Conservation (phyloP, 129 eudicot species). For the Solidago caesia region DNA sequence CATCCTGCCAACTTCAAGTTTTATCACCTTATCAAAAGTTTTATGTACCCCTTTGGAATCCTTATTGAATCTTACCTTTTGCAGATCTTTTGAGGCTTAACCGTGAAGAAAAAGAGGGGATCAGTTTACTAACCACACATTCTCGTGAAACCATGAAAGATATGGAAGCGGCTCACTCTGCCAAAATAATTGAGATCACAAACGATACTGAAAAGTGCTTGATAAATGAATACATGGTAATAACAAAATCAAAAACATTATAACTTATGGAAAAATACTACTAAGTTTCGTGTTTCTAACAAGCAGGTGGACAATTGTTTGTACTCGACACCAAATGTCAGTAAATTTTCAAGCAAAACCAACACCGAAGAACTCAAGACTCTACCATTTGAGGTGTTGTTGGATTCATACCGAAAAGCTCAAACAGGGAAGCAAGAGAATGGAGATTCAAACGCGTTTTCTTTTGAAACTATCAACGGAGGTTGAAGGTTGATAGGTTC, state of each 20-base stretch:
- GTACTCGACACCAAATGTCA: constrained; percentile 39
- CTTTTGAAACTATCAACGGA: constrained; percentile 20
- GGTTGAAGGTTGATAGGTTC: constrained; percentile 21
- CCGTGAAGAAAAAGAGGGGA: constrained; percentile 36
- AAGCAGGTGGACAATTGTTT: constrained; percentile 50
- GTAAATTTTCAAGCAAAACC: constrained; percentile 30
- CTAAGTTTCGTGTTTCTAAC: constrained; percentile 11
- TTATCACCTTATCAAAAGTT: background rate
- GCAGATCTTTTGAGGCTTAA: constrained; percentile 43
- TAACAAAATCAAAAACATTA: constrained; percentile 22
- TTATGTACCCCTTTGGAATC: background rate
- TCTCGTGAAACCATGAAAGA: constrained; percentile 39
- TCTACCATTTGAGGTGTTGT: constrained; percentile 57
- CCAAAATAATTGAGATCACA: constrained; percentile 46
- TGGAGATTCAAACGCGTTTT: constrained; percentile 27
- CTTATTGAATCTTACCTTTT: constrained; percentile 11
- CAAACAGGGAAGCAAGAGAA: constrained; percentile 38
- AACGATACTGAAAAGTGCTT: constrained; percentile 59
- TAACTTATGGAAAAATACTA: background rate
- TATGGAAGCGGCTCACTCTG: constrained; percentile 43
- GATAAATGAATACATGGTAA: constrained; percentile 46
- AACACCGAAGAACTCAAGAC: constrained; percentile 50
- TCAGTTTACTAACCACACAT: constrained; percentile 35
- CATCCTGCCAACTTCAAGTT: background rate
- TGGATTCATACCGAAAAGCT: constrained; percentile 42